phyloP scores from a whole-genome alignment of 2,329 filamentous ascomycete genomes.

The Neocucurbitaria cava region DNA sequence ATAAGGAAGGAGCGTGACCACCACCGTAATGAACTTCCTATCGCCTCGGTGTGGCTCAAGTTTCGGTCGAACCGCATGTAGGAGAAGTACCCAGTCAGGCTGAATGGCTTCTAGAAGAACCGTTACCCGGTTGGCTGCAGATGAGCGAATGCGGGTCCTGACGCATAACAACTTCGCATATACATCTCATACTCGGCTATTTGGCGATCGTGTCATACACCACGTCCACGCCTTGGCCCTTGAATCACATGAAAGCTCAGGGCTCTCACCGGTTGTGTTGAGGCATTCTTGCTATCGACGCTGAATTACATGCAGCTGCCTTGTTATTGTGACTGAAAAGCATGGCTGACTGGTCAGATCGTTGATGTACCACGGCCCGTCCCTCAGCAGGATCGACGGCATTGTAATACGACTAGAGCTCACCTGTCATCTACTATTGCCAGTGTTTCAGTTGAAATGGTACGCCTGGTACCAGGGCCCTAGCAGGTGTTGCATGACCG shows the following conservation, averaged over 20 bases:
- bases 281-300: constrained; percentile 2
- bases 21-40: background rate
- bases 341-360: constrained; percentile 12
- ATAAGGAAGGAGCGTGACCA: background rate
- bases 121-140: constrained; percentile 31
- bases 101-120: constrained; percentile 35
- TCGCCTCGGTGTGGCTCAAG: constrained; percentile 12
- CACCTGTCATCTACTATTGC: constrained; percentile 24
- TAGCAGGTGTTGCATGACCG: constrained; percentile 31
- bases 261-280: constrained; percentile 14
- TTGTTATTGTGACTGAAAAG: background rate
- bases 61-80: constrained; percentile 19
- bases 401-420: constrained; percentile 25
- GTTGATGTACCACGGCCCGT: constrained; percentile 36
- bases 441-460: constrained; percentile 23
- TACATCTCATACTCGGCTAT: constrained; percentile 43
- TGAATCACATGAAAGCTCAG: constrained; percentile 40
- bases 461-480: constrained; percentile 17
- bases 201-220: constrained; percentile 43
- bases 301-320: constrained; percentile 1
- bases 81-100: constrained; percentile 26
- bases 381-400: constrained; percentile 35
- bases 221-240: constrained; percentile 26
- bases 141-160: constrained; percentile 29
- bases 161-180: constrained; percentile 40